Base-by-base conservation (phyloP, 2,329 filamentous ascomycete genomes). In the Stachybotrys elegans region DNA sequence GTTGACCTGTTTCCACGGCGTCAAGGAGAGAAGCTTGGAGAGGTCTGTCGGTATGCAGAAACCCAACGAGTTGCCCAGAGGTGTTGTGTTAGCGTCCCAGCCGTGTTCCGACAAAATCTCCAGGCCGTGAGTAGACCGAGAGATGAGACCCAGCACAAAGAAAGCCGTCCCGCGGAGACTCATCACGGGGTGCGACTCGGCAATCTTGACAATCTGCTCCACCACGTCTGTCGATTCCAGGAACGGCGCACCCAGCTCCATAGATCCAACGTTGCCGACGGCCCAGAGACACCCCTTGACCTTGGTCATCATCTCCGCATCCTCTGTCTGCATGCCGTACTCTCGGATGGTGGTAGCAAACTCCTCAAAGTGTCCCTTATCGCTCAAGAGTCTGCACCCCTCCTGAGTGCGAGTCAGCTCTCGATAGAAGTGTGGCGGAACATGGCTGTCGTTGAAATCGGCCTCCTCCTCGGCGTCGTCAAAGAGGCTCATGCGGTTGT, bases 201-300 rank as follows among this genome's bases (percentile, higher is more conserved):
- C 93, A 59, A 98, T 96, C 50, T 82, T 76, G 38, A 97, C 82
- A 49, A 98, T 92, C 50, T 85, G 81, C 57, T 85, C 81, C 16
- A 97, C 89, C 29, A 97, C 89, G 52, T 96, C 88, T 29, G 83
- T 88, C 44, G 86, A 84, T 65, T 96, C 93, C 4, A 98, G 74
- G 62, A 98, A 98, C 0, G 90, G 90, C 1, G 92, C 92, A 2
- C 93, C 93, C 2, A 96, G 81, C 57, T 97, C 92, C 91, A 98
- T 97, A 1, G 91, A 96, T 0, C 93, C 93, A 29, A 98, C 92
- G 55, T 98, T 98, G 20, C 93, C 93, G 1, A 98, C 90, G 0
- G 93, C 93, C 93, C 93, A 98, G 39, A 98, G 73, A 60, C 90
- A 96, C 7, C 91, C 93, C 64, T 98, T 98, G 51, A 97, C 89